These are phyloP conservation scores for Fusarium nelsonii DNA, from an alignment of 2,329 filamentous ascomycete genomes.

Conservation along the genomic window DNA sequence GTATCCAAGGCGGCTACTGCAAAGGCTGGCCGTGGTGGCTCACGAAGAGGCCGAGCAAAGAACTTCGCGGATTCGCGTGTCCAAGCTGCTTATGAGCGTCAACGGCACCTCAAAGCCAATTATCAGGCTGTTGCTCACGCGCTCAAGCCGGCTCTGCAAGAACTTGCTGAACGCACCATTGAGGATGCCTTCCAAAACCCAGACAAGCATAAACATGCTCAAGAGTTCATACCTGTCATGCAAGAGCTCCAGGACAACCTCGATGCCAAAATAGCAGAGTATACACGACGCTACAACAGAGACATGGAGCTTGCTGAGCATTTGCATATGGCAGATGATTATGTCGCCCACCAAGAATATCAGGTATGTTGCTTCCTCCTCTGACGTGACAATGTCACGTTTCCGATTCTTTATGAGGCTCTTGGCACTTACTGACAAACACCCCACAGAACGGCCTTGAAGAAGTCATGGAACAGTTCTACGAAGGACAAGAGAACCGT, in stretches of 20 bases:
- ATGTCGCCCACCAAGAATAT: constrained; percentile 53
- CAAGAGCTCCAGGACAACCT: constrained; percentile 59
- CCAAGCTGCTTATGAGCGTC: constrained; percentile 71
- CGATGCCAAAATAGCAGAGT: constrained; percentile 50
- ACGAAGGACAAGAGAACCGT: constrained; percentile 61
- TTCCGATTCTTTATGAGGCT: constrained; percentile 41
- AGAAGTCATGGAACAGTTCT: constrained; percentile 57
- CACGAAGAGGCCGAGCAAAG: constrained; percentile 66
- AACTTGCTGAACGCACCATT: constrained; percentile 71
- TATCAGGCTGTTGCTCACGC: constrained; percentile 73
- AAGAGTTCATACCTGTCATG: constrained; percentile 66
- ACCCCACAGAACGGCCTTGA: constrained; percentile 54
- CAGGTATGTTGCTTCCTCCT: constrained; percentile 51
- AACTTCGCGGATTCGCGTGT: constrained; percentile 66
- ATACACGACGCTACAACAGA: constrained; percentile 51
- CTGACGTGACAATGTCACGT: constrained; percentile 32
- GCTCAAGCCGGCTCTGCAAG: constrained; percentile 73
- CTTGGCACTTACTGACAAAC: constrained; percentile 34
- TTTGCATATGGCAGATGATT: constrained; percentile 51
- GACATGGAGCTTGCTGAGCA: constrained; percentile 57
- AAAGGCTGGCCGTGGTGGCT: constrained; percentile 56
- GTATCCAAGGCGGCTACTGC: constrained; percentile 51
- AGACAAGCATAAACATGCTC: constrained; percentile 64
- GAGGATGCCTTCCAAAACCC: constrained; percentile 68
- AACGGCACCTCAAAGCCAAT: constrained; percentile 73